Evolutionary conservation across 225 moss, liverwort and hornwort genomes (phyloP).

Genomic region (Thuidium tamariscinum): DNA sequence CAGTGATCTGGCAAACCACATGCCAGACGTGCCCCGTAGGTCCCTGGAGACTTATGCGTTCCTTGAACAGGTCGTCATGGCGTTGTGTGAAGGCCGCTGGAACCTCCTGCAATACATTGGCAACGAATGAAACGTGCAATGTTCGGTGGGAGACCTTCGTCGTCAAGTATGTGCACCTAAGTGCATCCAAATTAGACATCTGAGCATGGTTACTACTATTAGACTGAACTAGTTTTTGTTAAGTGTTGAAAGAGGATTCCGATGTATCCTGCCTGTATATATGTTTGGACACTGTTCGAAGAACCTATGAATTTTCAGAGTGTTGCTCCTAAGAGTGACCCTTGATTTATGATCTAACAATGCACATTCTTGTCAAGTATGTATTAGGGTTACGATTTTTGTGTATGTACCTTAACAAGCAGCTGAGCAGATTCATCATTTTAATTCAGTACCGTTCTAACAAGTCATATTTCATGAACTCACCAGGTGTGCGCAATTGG

Average conservation of each 20-base stretch:
- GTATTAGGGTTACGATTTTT: neutral
- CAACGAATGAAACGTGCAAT: neutral
- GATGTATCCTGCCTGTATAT: neutral
- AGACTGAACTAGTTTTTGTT: neutral
- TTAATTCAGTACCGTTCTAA: neutral
- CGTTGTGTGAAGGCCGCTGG: constrained; percentile 16
- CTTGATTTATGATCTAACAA: neutral
- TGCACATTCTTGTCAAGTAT: neutral
- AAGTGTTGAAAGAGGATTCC: neutral
- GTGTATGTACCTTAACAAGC: neutral
- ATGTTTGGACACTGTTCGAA: neutral
- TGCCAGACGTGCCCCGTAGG: constrained; percentile 28
- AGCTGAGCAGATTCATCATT: neutral
- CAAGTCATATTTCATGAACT: neutral
- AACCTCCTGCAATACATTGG: constrained; percentile 19
- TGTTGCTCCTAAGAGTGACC: neutral
- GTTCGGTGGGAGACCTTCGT: neutral
- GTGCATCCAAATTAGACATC: neutral
- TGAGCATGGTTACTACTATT: neutral
- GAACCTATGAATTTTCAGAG: neutral
- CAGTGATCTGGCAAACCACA: constrained; percentile 11
- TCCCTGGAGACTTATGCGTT: constrained; percentile 10
- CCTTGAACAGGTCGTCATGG: constrained; percentile 18
- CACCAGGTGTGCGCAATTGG: constrained; percentile 20
- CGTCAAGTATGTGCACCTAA: neutral